Base-by-base conservation (phyloP, 129 eudicot species). In the Ambrosia trifida region DNA sequence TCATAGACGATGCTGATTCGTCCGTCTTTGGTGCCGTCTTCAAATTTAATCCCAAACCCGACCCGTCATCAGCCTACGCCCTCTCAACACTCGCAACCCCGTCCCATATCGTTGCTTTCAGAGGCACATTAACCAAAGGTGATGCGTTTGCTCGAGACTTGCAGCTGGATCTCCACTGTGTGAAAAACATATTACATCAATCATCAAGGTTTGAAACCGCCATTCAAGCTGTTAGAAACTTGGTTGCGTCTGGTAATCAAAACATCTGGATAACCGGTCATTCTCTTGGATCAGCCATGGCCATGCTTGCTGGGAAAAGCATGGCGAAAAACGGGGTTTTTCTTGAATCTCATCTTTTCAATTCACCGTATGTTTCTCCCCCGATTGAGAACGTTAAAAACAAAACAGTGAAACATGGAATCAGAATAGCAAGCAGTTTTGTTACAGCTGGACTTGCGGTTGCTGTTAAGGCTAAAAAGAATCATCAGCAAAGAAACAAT, bases 261-360 rank as follows among this genome's bases (percentile, higher is more conserved):
- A 78, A 72, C 52, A 68, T 95, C 12, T 95, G 95, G 96, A 62
- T 95, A 73, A 68, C 94, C 4, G 99, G 97, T 16, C 99, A 95
- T 67, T 95, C 99, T 28, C 86, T 95, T 0, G 99, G 99, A 35
- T 73, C 99, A 40, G 93, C 99, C 70, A 84, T 95, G 86, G 97
- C 96, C 30, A 66, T 95, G 84, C 96, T 90, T 30, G 85, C 85
- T 1, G 99, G 99, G 5, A 95, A 95, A 72, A 80, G 58, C 57
- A 88, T 90, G 96, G 99, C 83, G 0, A 85, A 77, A 70, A 80
- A 70, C 0, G 88, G 94, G 13, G 68, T 78, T 30, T 76, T 84
- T 68, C 81, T 94, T 17, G 91, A 94, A 16, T 69, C 94, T 1
- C 92, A 84, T 76, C 83, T 94, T 67, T 94, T 94, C 41, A 94